Percentiles rank a stretch among this genome's conserved stretches.
phyloP scores from a whole-genome alignment of 1,284 basidiomycete species.

The Cerrena zonata region DNA sequence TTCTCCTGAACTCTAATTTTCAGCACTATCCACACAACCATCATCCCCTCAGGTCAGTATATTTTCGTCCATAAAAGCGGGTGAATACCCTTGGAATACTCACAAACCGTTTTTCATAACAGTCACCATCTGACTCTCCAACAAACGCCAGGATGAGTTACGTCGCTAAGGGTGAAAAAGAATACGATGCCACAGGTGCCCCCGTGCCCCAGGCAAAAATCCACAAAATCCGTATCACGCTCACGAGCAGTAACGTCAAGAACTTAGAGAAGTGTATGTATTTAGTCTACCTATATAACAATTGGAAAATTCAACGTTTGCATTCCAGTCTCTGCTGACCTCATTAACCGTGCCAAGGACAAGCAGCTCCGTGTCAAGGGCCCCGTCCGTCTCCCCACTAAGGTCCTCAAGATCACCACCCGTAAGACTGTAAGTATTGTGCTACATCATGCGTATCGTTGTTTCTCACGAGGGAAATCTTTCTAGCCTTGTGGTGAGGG shows the following conservation, averaged over 20 bases:
- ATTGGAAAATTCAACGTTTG: not conserved
- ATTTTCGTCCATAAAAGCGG: not conserved
- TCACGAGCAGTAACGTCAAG: constrained; percentile 96
- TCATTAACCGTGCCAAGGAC: constrained; percentile 99
- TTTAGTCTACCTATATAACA: not conserved
- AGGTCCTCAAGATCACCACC: constrained; percentile 97
- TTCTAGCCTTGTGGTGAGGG: constrained; percentile 96
- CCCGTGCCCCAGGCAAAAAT: constrained; percentile 83
- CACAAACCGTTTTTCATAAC: constrained; percentile 6
- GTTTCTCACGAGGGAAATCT: constrained; percentile 3
- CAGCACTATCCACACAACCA: constrained; percentile 24
- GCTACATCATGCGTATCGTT: no score
- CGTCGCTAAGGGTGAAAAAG: constrained; percentile 99
- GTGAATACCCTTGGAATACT: not conserved
- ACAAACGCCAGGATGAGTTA: constrained; percentile 79
- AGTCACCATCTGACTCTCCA: constrained; percentile 79
- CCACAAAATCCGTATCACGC: constrained; percentile 99
- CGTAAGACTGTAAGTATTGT: constrained; percentile 82
- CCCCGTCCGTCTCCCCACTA: constrained; percentile 97
- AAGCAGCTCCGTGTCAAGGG: constrained; percentile 99
- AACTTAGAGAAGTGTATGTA: constrained; percentile 94
- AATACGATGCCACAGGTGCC: constrained; percentile 90
- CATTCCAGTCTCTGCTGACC: constrained; percentile 76
- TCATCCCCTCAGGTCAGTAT: constrained; percentile 26
- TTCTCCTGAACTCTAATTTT: constrained; percentile 29